These are phyloP conservation scores for Termitomyces sp. DNA, from an alignment of 768 basidiomycete genomes.

Conservation along the genomic window DNA sequence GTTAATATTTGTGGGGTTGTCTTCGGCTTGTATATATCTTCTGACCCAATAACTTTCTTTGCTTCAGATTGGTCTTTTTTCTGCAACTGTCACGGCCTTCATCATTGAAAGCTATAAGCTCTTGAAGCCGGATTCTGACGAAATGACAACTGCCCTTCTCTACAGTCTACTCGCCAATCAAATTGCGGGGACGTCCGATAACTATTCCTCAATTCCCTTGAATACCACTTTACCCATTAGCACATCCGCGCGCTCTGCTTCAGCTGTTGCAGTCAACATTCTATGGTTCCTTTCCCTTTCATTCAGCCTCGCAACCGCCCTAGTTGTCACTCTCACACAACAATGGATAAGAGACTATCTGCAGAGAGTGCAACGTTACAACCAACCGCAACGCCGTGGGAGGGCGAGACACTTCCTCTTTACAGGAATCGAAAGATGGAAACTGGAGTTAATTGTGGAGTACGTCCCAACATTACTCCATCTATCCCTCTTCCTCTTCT, in stretches of 20 bases:
- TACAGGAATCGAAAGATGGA: conserved; percentile 1
- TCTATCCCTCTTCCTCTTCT: conserved; percentile 8
- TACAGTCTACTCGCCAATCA: conserved; percentile 13
- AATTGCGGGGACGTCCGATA: conserved; percentile 3
- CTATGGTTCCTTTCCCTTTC: conserved; percentile 27
- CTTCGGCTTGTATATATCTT: neutral
- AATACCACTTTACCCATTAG: neutral
- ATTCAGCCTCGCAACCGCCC: conserved; percentile 22
- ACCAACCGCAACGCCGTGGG: conserved; percentile 1
- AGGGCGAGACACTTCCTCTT: conserved; percentile 1
- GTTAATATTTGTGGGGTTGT: conserved; percentile 25
- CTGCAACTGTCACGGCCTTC: conserved; percentile 36
- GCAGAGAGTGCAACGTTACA: neutral
- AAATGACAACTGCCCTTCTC: conserved; percentile 23
- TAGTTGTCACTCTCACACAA: conserved; percentile 21
- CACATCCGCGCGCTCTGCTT: conserved; percentile 12
- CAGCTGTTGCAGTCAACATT: conserved; percentile 23
- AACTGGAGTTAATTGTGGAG: conserved; percentile 1
- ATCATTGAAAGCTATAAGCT: conserved; percentile 31
- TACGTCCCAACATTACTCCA: conserved; percentile 5
- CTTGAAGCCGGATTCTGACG: conserved; percentile 26
- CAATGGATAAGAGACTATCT: conserved; percentile 2
- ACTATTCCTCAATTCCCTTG: neutral
- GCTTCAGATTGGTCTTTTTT: conserved; percentile 37
- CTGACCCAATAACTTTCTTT: neutral